Conservation (phyloP, 176 grass and related monocot species). For the Metroxylon sagu region DNA sequence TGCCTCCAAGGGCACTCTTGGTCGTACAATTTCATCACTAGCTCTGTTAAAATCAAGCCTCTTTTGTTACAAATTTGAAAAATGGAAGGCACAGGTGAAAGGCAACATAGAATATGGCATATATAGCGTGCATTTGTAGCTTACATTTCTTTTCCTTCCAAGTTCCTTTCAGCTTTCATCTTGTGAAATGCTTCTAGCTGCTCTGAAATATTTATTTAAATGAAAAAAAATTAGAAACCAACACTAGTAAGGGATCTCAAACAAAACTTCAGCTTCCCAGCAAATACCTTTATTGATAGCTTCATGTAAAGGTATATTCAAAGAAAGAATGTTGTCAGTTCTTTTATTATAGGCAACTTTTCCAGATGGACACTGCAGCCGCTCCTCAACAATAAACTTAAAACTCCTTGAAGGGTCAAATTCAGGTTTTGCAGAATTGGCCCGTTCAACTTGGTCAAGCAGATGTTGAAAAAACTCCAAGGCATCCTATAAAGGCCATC, state of each 20-base stretch:
- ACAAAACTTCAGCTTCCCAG: background rate
- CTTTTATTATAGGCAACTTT: constrained; percentile 91
- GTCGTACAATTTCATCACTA: constrained; percentile 76
- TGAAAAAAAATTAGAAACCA: background rate
- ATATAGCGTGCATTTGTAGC: background rate
- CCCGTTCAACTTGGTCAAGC: constrained; percentile 77
- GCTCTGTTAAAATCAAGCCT: constrained; percentile 31
- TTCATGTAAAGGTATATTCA: constrained; percentile 82
- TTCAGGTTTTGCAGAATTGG: constrained; percentile 56
- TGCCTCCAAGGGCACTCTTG: constrained; percentile 83
- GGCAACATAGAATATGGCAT: background rate
- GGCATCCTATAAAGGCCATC: constrained; percentile 48
- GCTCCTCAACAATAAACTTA: constrained; percentile 87
- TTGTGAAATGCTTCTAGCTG: constrained; percentile 74
- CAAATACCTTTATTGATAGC: constrained; percentile 84
- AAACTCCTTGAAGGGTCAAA: constrained; percentile 65
- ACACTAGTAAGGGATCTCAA: constrained; percentile 7
- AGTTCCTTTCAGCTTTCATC: constrained; percentile 57
- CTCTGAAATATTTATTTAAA: constrained; percentile 28
- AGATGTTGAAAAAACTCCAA: constrained; percentile 89
- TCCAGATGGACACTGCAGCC: constrained; percentile 87
- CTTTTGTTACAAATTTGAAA: constrained; percentile 4
- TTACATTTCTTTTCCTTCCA: constrained; percentile 87
- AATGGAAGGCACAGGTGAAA: background rate
- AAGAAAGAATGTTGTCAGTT: constrained; percentile 69